Base-by-base conservation (phyloP, 179 eudicot species). In the Drosera spatulata region DNA sequence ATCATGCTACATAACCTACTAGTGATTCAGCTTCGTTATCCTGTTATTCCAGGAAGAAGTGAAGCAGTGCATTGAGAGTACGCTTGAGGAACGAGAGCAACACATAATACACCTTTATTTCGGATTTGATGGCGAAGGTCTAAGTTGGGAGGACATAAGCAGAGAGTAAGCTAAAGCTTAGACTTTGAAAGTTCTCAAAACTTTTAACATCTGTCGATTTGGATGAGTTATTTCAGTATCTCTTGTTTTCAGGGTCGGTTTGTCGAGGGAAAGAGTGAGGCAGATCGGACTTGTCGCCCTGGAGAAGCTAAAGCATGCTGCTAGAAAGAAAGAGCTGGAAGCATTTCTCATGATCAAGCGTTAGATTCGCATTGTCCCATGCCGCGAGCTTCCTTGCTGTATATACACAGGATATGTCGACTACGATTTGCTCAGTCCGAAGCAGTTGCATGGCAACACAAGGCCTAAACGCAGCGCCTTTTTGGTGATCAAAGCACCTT, bases 141-240 rank as follows among this genome's bases (percentile, higher is more conserved):
- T 88, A 42, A 93, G 93, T 40, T 93, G 96, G 99, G 99, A 93
- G 74, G 99, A 93, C 71, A 93, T 93, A 53, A 77, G 99, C 64
- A 86, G 75, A 81, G 75, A 93, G 99, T 93, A 51, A 59, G 86
- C 50, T 14, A 45, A 3, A 39, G 22, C 13, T 2, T 55, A 4
- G 15, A 10, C 13, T 8, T 12, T 3, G 12, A 13, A 3, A 22
- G 55, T 49, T 10, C 5, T 49, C 0, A n/a, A n/a, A 37, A 49
- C 9, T 11, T 33, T 38, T 14, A 4, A 13, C 51, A 44, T 3
- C 44, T n/a, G 11, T 41, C 43, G 15, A 51, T 43, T 5, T 13
- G 10, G 37, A 8, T 42, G 39, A 0, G 14, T 7, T 59, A 3
- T 12, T 8, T 5, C 8, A 10, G 2, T 41, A 14, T 60, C 12